phyloP scores from a whole-genome alignment of 2,329 filamentous ascomycete genomes.

The Trichoderma semiorbis region DNA sequence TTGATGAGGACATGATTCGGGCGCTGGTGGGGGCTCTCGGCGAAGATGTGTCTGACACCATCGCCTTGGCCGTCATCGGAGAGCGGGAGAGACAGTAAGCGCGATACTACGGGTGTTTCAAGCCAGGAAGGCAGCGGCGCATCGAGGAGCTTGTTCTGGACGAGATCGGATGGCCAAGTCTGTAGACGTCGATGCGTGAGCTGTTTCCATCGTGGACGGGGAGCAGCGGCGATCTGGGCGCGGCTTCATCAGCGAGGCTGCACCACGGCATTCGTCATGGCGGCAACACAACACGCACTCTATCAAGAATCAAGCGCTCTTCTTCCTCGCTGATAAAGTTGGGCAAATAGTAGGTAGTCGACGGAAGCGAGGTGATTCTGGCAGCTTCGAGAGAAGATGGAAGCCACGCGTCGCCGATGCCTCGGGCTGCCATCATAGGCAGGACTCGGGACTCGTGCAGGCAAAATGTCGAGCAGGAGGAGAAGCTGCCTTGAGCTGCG shows the following conservation, averaged over 20 bases:
- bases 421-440: constrained; percentile 11
- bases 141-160: constrained; percentile 72
- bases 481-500: background rate
- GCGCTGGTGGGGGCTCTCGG: constrained; percentile 64
- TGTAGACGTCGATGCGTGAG: constrained; percentile 88
- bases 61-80: constrained; percentile 23
- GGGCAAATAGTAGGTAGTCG: constrained; percentile 76
- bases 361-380: constrained; percentile 55
- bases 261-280: background rate
- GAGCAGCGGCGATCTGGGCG: constrained; percentile 56
- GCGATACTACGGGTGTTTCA: constrained; percentile 62
- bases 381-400: constrained; percentile 49
- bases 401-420: constrained; percentile 29
- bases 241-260: constrained; percentile 9
- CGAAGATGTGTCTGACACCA: constrained; percentile 45
- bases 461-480: background rate
- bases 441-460: background rate
- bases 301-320: constrained; percentile 66
- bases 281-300: constrained; percentile 45
- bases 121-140: constrained; percentile 75
- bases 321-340: constrained; percentile 78
- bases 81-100: constrained; percentile 50
- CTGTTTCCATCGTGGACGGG: constrained; percentile 77
- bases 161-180: constrained; percentile 82
- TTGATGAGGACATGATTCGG: constrained; percentile 95